These are phyloP conservation scores for Yamadazyma sp. DNA, from an alignment of 1,139 yeast species.

Conservation along the genomic window DNA sequence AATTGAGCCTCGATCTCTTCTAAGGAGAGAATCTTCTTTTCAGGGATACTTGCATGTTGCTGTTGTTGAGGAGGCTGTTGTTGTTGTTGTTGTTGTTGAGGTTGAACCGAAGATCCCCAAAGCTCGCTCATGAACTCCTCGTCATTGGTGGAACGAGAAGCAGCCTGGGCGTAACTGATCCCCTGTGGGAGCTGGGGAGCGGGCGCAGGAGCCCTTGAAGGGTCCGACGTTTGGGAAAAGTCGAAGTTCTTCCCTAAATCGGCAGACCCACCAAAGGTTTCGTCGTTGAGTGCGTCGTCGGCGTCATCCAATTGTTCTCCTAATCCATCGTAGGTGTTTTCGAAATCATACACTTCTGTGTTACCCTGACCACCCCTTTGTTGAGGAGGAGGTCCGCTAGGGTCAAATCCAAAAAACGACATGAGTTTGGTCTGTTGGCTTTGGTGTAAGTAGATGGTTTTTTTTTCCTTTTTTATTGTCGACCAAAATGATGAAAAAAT, in stretches of 20 bases:
- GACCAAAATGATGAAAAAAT: conserved; percentile 7
- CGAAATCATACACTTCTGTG: conserved; percentile 61
- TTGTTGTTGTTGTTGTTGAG: conserved; percentile 13
- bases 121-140: conserved; percentile 52
- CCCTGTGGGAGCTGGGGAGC: conserved; percentile 27
- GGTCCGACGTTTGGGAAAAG: conserved; percentile 45
- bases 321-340: conserved; percentile 80
- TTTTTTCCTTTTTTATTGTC: conserved; percentile 10
- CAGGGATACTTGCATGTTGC: conserved; percentile 17
- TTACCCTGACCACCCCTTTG: conserved; percentile 10
- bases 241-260: conserved; percentile 71
- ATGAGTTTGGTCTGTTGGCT: conserved; percentile 19
- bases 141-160: conserved; percentile 38
- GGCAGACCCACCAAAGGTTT: conserved; percentile 75
- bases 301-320: conserved; percentile 68
- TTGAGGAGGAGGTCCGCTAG: conserved; percentile 38
- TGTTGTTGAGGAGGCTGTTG: conserved; percentile 11
- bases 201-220: conserved; percentile 13
- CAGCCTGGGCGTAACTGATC: conserved; percentile 63
- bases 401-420: conserved; percentile 63
- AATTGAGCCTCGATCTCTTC: conserved; percentile 80
- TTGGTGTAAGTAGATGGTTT: neutral
- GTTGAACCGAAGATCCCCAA: conserved; percentile 42
- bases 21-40: conserved; percentile 57
- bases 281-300: conserved; percentile 82